phyloP scores from a whole-genome alignment of 2,329 filamentous ascomycete genomes.

The Lachnellula cervina region DNA sequence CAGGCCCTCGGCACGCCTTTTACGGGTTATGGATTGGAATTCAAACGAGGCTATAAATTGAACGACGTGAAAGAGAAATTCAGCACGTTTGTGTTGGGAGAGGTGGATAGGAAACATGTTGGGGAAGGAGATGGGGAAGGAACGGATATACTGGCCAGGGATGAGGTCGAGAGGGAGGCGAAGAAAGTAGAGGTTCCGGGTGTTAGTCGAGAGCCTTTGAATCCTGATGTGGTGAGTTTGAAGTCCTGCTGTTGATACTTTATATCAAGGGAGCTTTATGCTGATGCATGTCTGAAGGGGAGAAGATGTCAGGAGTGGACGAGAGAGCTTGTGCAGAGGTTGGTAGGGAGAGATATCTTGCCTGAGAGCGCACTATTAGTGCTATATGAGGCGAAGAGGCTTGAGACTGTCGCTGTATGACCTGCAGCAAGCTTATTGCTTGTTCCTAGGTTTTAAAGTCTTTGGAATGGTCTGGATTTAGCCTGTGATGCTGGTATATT shows the following conservation, averaged over 20 bases:
- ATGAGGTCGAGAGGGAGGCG: neutral
- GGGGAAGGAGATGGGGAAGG: neutral
- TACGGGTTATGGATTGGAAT: neutral
- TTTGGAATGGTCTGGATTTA: too few relatives aligned
- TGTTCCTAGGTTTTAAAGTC: too few relatives aligned
- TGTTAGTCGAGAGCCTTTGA: neutral
- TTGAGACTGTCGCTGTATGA: too few relatives aligned
- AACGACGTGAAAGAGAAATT: neutral
- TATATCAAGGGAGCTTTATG: neutral
- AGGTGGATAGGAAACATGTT: neutral
- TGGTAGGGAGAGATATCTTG: neutral
- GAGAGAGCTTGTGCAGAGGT: neutral
- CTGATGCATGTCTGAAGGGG: neutral
- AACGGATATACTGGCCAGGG: neutral
- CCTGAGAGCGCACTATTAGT: too few relatives aligned
- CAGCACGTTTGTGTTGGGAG: neutral
- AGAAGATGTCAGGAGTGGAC: conserved; percentile 1
- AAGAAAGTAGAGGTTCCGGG: neutral
- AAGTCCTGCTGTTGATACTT: neutral
- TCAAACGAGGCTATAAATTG: neutral
- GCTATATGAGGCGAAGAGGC: too few relatives aligned
- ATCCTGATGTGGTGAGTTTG: neutral
- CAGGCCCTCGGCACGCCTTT: neutral
- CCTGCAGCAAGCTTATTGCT: too few relatives aligned
- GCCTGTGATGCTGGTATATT: too few relatives aligned